Evolutionary conservation across 2,329 filamentous ascomycete species (phyloP), one percentile per base, ranked within the genome.

Genomic region (Colletotrichum endophyticum): DNA sequence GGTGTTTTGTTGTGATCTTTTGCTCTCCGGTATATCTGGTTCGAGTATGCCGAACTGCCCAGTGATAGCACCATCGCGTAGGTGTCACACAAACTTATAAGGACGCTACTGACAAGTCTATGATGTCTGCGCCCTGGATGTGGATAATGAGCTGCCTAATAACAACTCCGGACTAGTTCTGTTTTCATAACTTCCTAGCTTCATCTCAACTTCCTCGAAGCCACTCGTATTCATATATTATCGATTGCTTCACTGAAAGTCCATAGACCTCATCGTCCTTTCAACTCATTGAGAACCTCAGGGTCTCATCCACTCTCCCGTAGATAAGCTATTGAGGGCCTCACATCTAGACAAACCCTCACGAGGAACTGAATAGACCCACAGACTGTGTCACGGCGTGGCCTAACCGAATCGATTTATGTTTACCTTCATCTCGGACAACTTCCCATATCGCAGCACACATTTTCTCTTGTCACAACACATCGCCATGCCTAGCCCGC

Each of bases 401-500:
- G 15, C 36, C 15, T 39, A 8, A 1, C 15, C 4, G 16, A 39
- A 5, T 15, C 2, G 8, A 19, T 39, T 19, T 39, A 1, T 2
- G 0, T 5, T 19, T 8, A 19, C 7, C 36, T 39, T 39, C 16
- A 39, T 8, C 15, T 39, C 4, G 0, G 7, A 2, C 15, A 16
- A 0, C 1, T 36, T 4, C 15, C 1, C 6, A 36, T 36, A 0
- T 1, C 11, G 32, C 1, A 16, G 6, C 34, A 36, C 34, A 36
- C 3, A 16, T 36, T 36, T 15, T 6, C 15, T 39, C 1, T 16
- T 56, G 15, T 25, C 9, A 3, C 49, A 15, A n/a, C 49, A 15
- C n/a, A 4, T 4, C 49, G n/a, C n/a, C 5, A 25, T 56, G 49
- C 11, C 2, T 12, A 27, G 11, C 11, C 11, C 49, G 6, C 6